A percentile compares a stretch with the other conserved stretches of the same genome.
phyloP scores from a whole-genome alignment of 1,139 yeast genomes.

The Geotrichum macrosporum region DNA sequence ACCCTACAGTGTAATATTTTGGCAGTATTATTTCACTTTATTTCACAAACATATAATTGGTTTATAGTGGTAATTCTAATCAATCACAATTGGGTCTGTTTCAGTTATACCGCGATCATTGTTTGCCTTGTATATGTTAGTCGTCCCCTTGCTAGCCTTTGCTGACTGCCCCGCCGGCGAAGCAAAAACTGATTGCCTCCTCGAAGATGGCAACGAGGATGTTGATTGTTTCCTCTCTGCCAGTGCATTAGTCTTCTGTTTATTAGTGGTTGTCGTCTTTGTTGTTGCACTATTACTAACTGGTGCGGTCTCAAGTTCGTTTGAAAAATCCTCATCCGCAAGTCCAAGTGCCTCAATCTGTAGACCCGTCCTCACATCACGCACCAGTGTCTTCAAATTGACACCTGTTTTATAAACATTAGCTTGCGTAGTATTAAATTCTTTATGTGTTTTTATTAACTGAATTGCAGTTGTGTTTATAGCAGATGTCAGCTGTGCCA shows the following conservation, averaged over 20 bases:
- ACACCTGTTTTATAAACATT: slow-evolving; percentile 21
- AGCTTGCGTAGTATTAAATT: slow-evolving; percentile 20
- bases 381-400: slow-evolving; percentile 14
- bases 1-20: neutral
- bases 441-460: slow-evolving; percentile 19
- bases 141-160: neutral
- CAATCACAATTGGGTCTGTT: slow-evolving; percentile 12
- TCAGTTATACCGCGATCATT: slow-evolving; percentile 1
- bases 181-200: neutral
- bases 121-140: slow-evolving; percentile 8
- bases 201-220: neutral
- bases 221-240: neutral
- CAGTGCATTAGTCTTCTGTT: neutral
- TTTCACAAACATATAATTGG: neutral
- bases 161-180: too few relatives aligned
- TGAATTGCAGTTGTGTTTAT: neutral
- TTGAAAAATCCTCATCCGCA: neutral
- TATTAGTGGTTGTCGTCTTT: neutral
- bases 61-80: neutral
- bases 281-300: neutral
- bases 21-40: neutral
- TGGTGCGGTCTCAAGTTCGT: too few relatives aligned
- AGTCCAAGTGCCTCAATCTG: slow-evolving; percentile 17
- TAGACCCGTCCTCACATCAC: slow-evolving; percentile 21
- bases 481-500: slow-evolving; percentile 11